Percentiles rank a stretch among this genome's conserved stretches.
Evolutionary conservation across 2,329 filamentous ascomycete genomes (phyloP).

Genomic region (Hymenoscyphus linearis): DNA sequence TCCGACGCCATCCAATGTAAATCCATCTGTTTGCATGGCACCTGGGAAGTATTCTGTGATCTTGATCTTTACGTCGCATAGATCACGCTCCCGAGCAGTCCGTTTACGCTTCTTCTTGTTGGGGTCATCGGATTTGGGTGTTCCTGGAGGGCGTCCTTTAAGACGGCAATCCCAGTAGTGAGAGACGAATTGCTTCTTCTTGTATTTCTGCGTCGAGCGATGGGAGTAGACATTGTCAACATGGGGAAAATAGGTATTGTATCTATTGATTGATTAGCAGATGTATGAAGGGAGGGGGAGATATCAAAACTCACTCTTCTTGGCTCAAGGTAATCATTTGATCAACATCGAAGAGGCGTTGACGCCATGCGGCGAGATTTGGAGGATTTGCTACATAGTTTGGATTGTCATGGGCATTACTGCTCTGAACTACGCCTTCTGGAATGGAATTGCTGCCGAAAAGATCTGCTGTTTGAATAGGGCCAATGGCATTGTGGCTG

Average conservation of each 20-base stretch:
- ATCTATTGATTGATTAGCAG: slow-evolving; percentile 41
- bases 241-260: slow-evolving; percentile 76
- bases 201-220: slow-evolving; percentile 74
- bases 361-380: slow-evolving; percentile 62
- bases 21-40: slow-evolving; percentile 32
- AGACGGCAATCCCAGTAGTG: slow-evolving; percentile 83
- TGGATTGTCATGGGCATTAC: slow-evolving; percentile 47
- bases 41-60: slow-evolving; percentile 73
- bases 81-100: slow-evolving; percentile 65
- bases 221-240: slow-evolving; percentile 83
- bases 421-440: slow-evolving; percentile 34
- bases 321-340: slow-evolving; percentile 67
- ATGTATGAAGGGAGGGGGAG: not conserved
- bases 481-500: slow-evolving; percentile 31
- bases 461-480: slow-evolving; percentile 35
- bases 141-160: slow-evolving; percentile 73
- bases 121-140: slow-evolving; percentile 72
- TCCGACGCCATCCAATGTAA: slow-evolving; percentile 27
- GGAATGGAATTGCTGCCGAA: slow-evolving; percentile 31
- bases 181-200: slow-evolving; percentile 75
- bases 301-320: slow-evolving; percentile 53
- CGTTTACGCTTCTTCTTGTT: slow-evolving; percentile 79
- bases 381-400: slow-evolving; percentile 62
- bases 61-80: slow-evolving; percentile 86
- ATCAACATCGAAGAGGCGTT: slow-evolving; percentile 70